phyloP scores from a whole-genome alignment of 139 green algal genomes.

The Desmodesmus armatus region DNA sequence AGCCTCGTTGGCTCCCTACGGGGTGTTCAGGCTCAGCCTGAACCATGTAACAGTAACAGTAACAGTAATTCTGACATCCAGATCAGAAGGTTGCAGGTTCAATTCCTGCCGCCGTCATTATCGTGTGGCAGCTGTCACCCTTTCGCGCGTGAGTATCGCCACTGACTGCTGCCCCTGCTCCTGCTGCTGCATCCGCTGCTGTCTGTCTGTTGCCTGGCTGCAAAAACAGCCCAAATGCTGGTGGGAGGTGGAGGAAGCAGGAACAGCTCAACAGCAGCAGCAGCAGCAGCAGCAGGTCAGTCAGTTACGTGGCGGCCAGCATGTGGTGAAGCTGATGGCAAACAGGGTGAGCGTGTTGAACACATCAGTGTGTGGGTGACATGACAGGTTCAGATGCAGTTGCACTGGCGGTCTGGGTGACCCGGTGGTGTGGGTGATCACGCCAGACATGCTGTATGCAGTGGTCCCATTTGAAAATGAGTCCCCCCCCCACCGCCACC shows the following conservation, averaged over 20 bases:
- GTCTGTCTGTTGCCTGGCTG: neutral
- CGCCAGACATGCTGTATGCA: no score
- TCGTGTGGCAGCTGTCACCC: no score
- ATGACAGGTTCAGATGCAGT: neutral
- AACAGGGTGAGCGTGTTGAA: constrained; percentile 13
- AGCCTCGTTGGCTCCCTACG: no score
- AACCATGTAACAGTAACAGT: no score
- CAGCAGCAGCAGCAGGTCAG: constrained; percentile 18
- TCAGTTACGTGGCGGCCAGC: neutral
- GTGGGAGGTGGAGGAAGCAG: constrained; percentile 30
- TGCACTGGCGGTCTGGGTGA: neutral
- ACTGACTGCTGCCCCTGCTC: neutral
- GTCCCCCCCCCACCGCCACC: no score
- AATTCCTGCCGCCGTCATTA: no score
- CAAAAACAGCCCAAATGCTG: constrained; percentile 5
- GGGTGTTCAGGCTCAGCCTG: no score
- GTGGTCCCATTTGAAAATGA: no score
- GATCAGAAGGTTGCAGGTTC: no score
- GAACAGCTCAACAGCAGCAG: constrained; percentile 18
- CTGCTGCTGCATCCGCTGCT: neutral
- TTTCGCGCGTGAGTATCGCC: no score
- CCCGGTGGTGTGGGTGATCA: no score
- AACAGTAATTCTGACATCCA: no score
- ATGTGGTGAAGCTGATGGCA: constrained; percentile 8
- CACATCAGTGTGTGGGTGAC: neutral